Evolutionary conservation across 2,329 filamentous ascomycete species (phyloP), one percentile per base, ranked within the genome.

Genomic region (Monilinia fructigena): DNA sequence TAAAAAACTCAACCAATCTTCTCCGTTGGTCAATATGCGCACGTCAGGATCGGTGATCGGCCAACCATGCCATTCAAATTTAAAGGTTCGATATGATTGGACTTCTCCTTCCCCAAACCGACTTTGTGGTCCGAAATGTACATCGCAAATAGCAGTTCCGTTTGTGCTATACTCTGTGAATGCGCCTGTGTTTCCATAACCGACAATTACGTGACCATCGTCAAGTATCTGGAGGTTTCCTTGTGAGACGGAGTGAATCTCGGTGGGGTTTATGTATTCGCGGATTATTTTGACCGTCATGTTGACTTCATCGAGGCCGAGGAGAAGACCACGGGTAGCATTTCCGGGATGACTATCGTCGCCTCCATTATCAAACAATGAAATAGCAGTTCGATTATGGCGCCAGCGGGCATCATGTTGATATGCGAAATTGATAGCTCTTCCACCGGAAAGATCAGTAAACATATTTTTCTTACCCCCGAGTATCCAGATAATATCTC

Each of bases 361-460:
- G 2, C 68, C 68, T 14, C 67, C 68, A 50, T 74, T 75, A 26
- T 75, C 73, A 16, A 70, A 74, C 2, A 75, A 62, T 18, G 63
- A 68, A 52, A 75, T 73, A 28, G 69, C 67, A 3, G 63, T 65
- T 10, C 69, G 71, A 23, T 65, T 78, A 14, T 76, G 63, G 18
- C 72, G 47, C 53, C 65, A 83, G 12, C 81, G 78, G 0, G 81
- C 81, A 68, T 84, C 78, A 68, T 84, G 82, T 71, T 84, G 82
- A 73, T 80, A 82, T 14, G 78, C 79, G 69, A 83, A 84, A 38
- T 78, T 74, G 67, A 82, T 81, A 60, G 80, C 79, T 16, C 74
- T 74, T 56, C 74, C 74, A 28, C 35, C 40, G 11, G 62, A 64
- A 64, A 64, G 62, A 18, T 77, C 74, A n/a, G 70, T 68, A 72